Evolutionary conservation across 2,329 filamentous ascomycete species (phyloP).

Genomic region (Aspergillus amoenus): DNA sequence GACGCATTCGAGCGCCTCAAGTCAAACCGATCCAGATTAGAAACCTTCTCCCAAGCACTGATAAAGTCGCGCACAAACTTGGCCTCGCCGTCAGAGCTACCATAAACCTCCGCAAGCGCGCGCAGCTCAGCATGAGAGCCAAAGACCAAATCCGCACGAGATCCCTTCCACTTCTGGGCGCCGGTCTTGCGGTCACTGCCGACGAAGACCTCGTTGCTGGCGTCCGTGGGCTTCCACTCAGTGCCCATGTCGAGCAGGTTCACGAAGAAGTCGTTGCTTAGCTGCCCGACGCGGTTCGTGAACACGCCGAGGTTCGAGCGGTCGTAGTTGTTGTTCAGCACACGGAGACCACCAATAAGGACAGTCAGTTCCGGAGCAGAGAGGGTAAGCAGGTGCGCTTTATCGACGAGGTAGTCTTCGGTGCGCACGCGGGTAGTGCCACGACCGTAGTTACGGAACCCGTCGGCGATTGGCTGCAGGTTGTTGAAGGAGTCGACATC

Average conservation of each 20-base stretch:
- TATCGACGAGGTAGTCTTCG: conserved; percentile 71
- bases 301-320: conserved; percentile 67
- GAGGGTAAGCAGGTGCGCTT: conserved; percentile 68
- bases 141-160: conserved; percentile 68
- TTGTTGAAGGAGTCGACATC: conserved; percentile 63
- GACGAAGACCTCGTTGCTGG: conserved; percentile 59
- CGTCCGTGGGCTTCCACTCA: conserved; percentile 59
- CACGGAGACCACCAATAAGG: conserved; percentile 70
- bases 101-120: conserved; percentile 70
- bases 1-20: not conserved
- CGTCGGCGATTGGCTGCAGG: conserved; percentile 69
- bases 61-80: conserved; percentile 73
- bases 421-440: conserved; percentile 60
- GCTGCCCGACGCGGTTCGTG: conserved; percentile 64
- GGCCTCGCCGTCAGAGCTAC: conserved; percentile 55
- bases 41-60: conserved; percentile 70
- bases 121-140: conserved; percentile 74
- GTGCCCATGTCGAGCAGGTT: conserved; percentile 70
- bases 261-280: conserved; percentile 81
- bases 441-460: conserved; percentile 76
- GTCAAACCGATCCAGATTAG: conserved; percentile 72
- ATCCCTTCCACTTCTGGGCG: conserved; percentile 66
- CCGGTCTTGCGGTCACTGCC: conserved; percentile 66
- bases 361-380: conserved; percentile 70
- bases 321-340: conserved; percentile 69